A percentile compares a stretch with the other conserved stretches of the same genome.
These are phyloP conservation scores for Galerina marginata DNA, from an alignment of 768 basidiomycete species.

Conservation along the genomic window DNA sequence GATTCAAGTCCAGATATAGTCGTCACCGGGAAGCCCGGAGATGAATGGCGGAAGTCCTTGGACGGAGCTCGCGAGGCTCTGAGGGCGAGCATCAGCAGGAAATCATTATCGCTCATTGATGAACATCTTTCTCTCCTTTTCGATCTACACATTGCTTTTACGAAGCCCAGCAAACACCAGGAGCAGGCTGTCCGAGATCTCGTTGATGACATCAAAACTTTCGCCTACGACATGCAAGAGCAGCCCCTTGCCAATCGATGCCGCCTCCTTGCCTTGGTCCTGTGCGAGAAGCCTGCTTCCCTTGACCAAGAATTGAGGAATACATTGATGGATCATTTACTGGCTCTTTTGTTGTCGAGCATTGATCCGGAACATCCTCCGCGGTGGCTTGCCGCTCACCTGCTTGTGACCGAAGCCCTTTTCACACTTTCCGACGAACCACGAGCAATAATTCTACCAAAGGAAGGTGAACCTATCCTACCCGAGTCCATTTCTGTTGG, in stretches of 20 bases:
- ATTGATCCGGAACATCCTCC: constrained; percentile 67
- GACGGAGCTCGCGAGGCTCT: constrained; percentile 69
- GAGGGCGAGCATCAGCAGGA: constrained; percentile 65
- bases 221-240: constrained; percentile 72
- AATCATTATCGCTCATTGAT: constrained; percentile 82
- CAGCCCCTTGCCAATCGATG: constrained; percentile 82
- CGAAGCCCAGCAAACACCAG: constrained; percentile 65
- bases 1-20: not conserved
- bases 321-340: constrained; percentile 67
- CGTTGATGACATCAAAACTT: constrained; percentile 76
- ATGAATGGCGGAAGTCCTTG: constrained; percentile 71
- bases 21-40: constrained; percentile 50
- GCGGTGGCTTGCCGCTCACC: constrained; percentile 85
- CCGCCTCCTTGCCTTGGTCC: constrained; percentile 82
- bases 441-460: constrained; percentile 64
- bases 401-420: constrained; percentile 86
- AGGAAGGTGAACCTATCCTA: constrained; percentile 68
- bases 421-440: constrained; percentile 80
- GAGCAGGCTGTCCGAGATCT: constrained; percentile 72
- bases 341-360: constrained; percentile 69
- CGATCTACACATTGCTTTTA: constrained; percentile 84
- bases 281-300: constrained; percentile 74
- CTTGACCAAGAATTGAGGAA: constrained; percentile 58
- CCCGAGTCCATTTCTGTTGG: constrained; percentile 60
- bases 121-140: constrained; percentile 88